These are phyloP conservation scores for Torrubiella hemipterigena DNA, from an alignment of 2,329 filamentous ascomycete genomes.

Conservation along the genomic window DNA sequence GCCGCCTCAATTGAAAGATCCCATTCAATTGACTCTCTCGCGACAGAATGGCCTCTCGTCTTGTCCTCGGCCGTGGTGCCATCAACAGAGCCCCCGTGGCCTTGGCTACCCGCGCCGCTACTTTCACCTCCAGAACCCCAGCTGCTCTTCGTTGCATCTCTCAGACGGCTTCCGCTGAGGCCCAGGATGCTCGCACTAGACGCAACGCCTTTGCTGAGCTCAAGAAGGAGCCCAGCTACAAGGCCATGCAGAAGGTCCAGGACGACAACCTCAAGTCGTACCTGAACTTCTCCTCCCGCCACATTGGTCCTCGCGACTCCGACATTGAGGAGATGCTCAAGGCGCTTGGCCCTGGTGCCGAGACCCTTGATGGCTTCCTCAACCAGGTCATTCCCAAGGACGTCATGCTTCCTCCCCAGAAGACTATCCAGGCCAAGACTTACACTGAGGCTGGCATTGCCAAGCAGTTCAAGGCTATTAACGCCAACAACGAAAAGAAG, in stretches of 20 bases:
- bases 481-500: constrained; percentile 24
- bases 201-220: constrained; percentile 8
- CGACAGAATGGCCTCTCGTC: constrained; percentile 14
- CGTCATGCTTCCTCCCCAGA: constrained; percentile 39
- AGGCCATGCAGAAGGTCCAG: constrained; percentile 11
- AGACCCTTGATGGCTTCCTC: constrained; percentile 71
- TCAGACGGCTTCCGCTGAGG: constrained; percentile 6
- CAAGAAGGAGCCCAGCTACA: constrained; percentile 11
- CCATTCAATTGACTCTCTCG: constrained; percentile 3
- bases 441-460: constrained; percentile 25
- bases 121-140: constrained; percentile 7
- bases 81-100: constrained; percentile 10
- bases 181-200: constrained; percentile 3
- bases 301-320: constrained; percentile 70
- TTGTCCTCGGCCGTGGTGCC: constrained; percentile 12
- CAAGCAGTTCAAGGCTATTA: constrained; percentile 18
- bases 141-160: constrained; percentile 8
- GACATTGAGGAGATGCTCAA: constrained; percentile 70
- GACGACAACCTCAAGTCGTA: constrained; percentile 11
- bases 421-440: constrained; percentile 36
- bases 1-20: constrained; percentile 5
- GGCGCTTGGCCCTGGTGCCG: constrained; percentile 60
- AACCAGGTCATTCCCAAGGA: constrained; percentile 70
- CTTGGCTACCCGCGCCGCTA: constrained; percentile 8
- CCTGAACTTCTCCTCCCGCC: constrained; percentile 56